Base-by-base conservation (phyloP, 352 stramenopile species). In the Thalassiosira livingstoniorum region DNA sequence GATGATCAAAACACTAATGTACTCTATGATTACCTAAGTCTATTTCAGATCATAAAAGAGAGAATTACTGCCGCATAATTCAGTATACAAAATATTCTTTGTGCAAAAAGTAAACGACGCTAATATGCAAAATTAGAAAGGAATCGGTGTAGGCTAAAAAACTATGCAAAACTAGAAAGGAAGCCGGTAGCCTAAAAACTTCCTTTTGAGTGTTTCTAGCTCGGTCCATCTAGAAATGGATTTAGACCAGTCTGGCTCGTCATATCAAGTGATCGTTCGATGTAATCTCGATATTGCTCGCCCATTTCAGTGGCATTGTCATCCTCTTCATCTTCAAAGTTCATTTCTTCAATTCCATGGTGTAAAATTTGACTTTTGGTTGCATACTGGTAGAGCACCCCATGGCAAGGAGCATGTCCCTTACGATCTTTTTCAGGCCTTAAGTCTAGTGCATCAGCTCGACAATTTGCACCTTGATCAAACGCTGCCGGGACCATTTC, bases 181-280 rank as follows among this genome's bases (percentile, higher is more conserved):
- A n/a, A n/a, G n/a, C n/a, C n/a, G n/a, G n/a, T n/a, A n/a, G n/a
- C n/a, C n/a, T n/a, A n/a, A n/a, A n/a, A n/a, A n/a, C n/a, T n/a
- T n/a, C n/a, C n/a, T n/a, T n/a, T n/a, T n/a, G n/a, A n/a, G n/a
- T n/a, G n/a, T n/a, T n/a, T n/a, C n/a, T n/a, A n/a, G n/a, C n/a
- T n/a, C n/a, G n/a, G n/a, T n/a, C n/a, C n/a, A n/a, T n/a, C n/a
- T n/a, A n/a, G n/a, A n/a, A 86, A 57, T 53, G 79, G 79, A 73
- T 86, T 86, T 55, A 86, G 47, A 63, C 73, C 68, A 32, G 64
- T 72, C 18, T 37, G 73, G 60, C 47, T 51, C 42, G 80, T 23
- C 42, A 78, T 73, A 47, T 87, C 82, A 37, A 89, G 72, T 42
- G 78, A 83, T 55, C 66, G 69, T 35, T 87, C 78, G 68, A 89